phyloP scores from a whole-genome alignment of 164 flowering plant genomes.

The Magnolia changhungtana region DNA sequence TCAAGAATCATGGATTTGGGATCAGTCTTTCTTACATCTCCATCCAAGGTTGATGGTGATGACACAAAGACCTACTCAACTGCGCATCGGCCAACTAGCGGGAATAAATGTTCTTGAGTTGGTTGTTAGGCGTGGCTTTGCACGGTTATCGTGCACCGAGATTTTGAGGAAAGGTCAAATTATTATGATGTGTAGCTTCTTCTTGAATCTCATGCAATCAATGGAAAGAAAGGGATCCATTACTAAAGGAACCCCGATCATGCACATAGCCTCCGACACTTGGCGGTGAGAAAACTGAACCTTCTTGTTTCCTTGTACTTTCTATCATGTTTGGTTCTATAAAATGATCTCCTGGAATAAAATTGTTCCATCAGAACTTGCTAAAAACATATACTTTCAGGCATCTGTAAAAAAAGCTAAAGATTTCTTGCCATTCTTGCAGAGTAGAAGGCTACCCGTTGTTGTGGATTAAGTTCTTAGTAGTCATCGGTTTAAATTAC shows the following conservation, averaged over 20 bases:
- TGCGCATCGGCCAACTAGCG: slow-evolving; percentile 39
- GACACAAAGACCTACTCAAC: slow-evolving; percentile 37
- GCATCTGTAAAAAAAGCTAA: slow-evolving; percentile 76
- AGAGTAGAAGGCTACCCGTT: no score
- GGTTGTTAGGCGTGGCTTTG: slow-evolving; percentile 79
- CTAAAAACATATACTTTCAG: slow-evolving; percentile 25
- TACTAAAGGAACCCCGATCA: slow-evolving; percentile 80
- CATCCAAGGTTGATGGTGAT: slow-evolving; percentile 58
- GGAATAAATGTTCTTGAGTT: slow-evolving; percentile 80
- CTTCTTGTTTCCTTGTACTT: not conserved
- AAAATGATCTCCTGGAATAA: not conserved
- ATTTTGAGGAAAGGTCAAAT: slow-evolving; percentile 96
- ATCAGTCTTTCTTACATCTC: slow-evolving; percentile 67
- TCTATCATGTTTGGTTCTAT: not conserved
- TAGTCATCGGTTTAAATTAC: no score
- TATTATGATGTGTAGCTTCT: slow-evolving; percentile 83
- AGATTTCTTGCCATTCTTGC: no score
- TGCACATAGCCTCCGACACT: slow-evolving; percentile 78
- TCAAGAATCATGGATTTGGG: slow-evolving; percentile 96
- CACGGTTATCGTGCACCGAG: slow-evolving; percentile 76
- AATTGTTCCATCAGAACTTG: not conserved
- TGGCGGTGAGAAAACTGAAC: slow-evolving; percentile 42
- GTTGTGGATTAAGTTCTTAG: no score
- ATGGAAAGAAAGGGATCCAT: slow-evolving; percentile 83
- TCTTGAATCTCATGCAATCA: slow-evolving; percentile 80